Percentiles rank a stretch among this genome's conserved stretches.
These are phyloP conservation scores for Suillus spraguei DNA, from an alignment of 768 basidiomycete species.

Conservation along the genomic window DNA sequence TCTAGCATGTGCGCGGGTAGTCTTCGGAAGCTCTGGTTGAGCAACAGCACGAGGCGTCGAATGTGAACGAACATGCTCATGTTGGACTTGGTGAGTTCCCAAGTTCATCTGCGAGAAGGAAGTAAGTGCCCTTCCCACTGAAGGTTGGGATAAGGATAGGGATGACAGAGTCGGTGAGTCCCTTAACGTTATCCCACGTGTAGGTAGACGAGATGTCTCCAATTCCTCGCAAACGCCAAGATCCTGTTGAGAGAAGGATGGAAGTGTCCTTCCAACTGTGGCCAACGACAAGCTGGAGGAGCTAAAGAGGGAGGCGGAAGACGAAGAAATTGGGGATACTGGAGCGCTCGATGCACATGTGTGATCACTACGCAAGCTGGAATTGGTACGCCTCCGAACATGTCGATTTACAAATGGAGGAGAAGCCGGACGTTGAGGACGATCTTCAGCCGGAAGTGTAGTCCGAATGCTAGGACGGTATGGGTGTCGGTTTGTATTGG, in stretches of 20 bases:
- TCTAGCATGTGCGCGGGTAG: background rate
- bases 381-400: slow-evolving; percentile 36
- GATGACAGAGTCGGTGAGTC: slow-evolving; percentile 3
- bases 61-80: slow-evolving; percentile 7
- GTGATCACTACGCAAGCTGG: slow-evolving; percentile 31
- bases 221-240: slow-evolving; percentile 23
- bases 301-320: slow-evolving; percentile 32
- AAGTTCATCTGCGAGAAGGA: slow-evolving; percentile 10
- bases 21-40: background rate
- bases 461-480: slow-evolving; percentile 4
- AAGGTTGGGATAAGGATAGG: slow-evolving; percentile 5
- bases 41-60: slow-evolving; percentile 5
- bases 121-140: slow-evolving; percentile 6
- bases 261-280: slow-evolving; percentile 19
- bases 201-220: slow-evolving; percentile 22
- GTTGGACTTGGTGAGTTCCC: background rate
- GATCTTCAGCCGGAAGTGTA: background rate
- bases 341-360: slow-evolving; percentile 33
- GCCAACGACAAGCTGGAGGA: slow-evolving; percentile 23
- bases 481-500: slow-evolving; percentile 2
- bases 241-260: slow-evolving; percentile 13
- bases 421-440: slow-evolving; percentile 27
- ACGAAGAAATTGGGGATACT: slow-evolving; percentile 31
- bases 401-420: slow-evolving; percentile 36
- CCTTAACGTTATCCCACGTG: slow-evolving; percentile 20